phyloP scores from a whole-genome alignment of 2,329 filamentous ascomycete genomes.

The Blastomyces percursus region DNA sequence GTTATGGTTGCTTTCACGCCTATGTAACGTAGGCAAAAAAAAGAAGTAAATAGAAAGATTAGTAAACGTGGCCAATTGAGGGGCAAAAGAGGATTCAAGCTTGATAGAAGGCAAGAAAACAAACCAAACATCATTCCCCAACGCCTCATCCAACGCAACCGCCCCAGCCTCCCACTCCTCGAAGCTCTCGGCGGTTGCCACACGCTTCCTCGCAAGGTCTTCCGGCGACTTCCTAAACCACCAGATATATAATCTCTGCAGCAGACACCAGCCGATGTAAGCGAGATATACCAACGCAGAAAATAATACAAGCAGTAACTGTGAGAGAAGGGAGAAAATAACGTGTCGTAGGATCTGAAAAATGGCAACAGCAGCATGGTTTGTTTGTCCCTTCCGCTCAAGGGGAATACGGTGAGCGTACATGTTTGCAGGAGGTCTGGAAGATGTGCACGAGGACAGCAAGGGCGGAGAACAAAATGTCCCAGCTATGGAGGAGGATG shows the following conservation, averaged over 20 bases:
- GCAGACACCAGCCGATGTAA: background rate
- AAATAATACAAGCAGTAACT: background rate
- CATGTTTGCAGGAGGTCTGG: background rate
- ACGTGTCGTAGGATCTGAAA: no score
- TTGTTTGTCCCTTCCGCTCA: background rate
- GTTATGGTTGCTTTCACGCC: constrained; percentile 71
- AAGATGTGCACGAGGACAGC: background rate
- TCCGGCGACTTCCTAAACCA: constrained; percentile 54
- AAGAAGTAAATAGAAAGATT: background rate
- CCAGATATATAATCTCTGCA: constrained; percentile 59
- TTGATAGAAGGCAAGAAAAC: constrained; percentile 9
- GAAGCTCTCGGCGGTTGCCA: constrained; percentile 58
- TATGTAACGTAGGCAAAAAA: constrained; percentile 25
- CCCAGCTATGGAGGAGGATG: background rate
- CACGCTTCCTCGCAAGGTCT: constrained; percentile 53
- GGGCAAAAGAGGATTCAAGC: no score
- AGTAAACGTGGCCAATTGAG: no score
- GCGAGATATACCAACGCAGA: background rate
- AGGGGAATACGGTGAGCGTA: background rate
- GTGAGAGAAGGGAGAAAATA: background rate
- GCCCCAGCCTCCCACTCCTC: constrained; percentile 85
- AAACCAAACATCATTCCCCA: constrained; percentile 73
- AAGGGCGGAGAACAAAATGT: background rate
- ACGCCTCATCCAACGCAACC: constrained; percentile 65
- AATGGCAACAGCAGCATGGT: background rate